Evolutionary conservation across 2,329 filamentous ascomycete genomes (phyloP).

Genomic region (Aspergillus cejpii): DNA sequence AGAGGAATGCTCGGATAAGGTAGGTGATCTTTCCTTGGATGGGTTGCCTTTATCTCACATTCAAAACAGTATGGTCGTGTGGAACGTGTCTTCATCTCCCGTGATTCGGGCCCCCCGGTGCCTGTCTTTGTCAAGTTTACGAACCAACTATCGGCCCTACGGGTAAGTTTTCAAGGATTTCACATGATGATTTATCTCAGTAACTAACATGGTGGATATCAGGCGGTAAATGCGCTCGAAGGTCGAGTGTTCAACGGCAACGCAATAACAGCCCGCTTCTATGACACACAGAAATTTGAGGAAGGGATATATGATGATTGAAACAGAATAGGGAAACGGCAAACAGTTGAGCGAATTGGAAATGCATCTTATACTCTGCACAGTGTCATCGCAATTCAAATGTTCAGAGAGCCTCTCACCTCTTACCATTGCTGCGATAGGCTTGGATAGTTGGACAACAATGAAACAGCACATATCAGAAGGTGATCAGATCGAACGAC

Average conservation of each 20-base stretch:
- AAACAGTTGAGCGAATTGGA: not conserved
- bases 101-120: conserved; percentile 46
- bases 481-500: conserved; percentile 14
- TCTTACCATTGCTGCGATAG: not conserved
- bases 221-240: conserved; percentile 86
- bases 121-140: conserved; percentile 93
- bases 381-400: not conserved
- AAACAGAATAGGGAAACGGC: conserved; percentile 2
- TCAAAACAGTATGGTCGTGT: conserved; percentile 69
- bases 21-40: conserved; percentile 26
- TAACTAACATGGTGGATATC: not conserved
- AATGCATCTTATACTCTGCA: no score
- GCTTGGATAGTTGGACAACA: not conserved
- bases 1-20: conserved; percentile 80
- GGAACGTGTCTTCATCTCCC: conserved; percentile 69
- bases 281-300: conserved; percentile 76
- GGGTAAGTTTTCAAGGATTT: conserved; percentile 52
- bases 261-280: conserved; percentile 73
- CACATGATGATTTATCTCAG: not conserved
- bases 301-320: conserved; percentile 49
- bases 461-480: conserved; percentile 6
- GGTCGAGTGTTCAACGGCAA: conserved; percentile 86
- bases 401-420: no score
- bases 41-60: conserved; percentile 1
- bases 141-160: conserved; percentile 71